Conservation (phyloP, 352 stramenopile species). For the Phytophthora pinifolia region DNA sequence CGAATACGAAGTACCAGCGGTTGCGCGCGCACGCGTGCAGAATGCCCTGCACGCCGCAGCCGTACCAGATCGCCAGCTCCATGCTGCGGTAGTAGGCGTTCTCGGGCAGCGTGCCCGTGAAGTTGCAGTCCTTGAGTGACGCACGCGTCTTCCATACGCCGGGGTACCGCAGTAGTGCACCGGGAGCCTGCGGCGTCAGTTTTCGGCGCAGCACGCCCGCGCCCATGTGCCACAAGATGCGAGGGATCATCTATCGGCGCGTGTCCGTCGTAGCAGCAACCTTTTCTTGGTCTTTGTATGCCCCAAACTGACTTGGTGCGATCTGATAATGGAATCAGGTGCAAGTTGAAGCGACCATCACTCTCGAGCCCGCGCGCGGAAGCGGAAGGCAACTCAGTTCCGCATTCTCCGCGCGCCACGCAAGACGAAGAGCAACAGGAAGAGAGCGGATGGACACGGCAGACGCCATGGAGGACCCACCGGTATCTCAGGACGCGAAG, state of each 20-base stretch:
- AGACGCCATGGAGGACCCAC: background rate
- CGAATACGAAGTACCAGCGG: slow-evolving; percentile 72
- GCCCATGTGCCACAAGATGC: slow-evolving; percentile 74
- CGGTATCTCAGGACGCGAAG: slow-evolving; percentile 24
- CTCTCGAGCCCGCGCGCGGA: slow-evolving; percentile 10
- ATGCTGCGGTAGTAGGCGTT: slow-evolving; percentile 75
- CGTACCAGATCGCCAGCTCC: slow-evolving; percentile 75
- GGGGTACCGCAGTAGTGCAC: slow-evolving; percentile 54
- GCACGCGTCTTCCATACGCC: slow-evolving; percentile 60
- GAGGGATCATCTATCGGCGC: slow-evolving; percentile 49
- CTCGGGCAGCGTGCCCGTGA: slow-evolving; percentile 49
- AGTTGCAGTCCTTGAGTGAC: slow-evolving; percentile 59
- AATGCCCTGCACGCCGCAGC: slow-evolving; percentile 59
- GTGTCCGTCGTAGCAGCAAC: too few species aligned
- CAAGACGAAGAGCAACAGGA: background rate
- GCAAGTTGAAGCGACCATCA: slow-evolving; percentile 38
- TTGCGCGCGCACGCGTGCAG: slow-evolving; percentile 54
- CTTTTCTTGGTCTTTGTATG: too few species aligned
- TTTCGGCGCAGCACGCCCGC: slow-evolving; percentile 49
- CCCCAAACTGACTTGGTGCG: too few species aligned
- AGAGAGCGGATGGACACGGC: background rate
- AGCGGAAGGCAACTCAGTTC: slow-evolving; percentile 15
- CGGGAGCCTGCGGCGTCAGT: slow-evolving; percentile 40
- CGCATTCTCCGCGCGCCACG: slow-evolving; percentile 18
- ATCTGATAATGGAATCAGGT: slow-evolving; percentile 19